Evolutionary conservation across 441 rosid species (phyloP).

Genomic region (Lepidium campestre): DNA sequence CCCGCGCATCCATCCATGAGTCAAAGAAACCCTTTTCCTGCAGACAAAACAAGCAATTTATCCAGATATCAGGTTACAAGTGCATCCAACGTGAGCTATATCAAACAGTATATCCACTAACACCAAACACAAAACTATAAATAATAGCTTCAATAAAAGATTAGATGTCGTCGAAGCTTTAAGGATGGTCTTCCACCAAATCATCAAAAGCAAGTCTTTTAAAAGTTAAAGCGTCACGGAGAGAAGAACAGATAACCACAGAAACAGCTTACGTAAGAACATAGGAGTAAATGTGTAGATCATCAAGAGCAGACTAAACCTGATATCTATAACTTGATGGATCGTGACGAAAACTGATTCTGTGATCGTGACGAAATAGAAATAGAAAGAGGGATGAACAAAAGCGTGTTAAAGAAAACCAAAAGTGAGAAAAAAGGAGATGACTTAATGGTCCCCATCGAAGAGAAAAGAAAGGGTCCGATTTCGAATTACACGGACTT

Average conservation of each 20-base stretch:
- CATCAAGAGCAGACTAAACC: constrained; percentile 11
- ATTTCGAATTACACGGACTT: constrained; percentile 19
- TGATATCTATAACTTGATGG: neutral
- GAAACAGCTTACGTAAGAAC: constrained; percentile 16
- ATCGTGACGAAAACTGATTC: constrained; percentile 7
- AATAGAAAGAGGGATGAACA: neutral
- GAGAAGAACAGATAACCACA: constrained; percentile 1
- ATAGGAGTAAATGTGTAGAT: constrained; percentile 4
- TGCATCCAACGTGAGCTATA: neutral
- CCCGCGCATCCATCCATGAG: constrained; percentile 71
- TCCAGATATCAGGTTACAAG: neutral
- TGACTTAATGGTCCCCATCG: constrained; percentile 7
- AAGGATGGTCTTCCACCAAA: constrained; percentile 16
- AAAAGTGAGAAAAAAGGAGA: constrained; percentile 20
- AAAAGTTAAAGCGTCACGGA: constrained; percentile 8
- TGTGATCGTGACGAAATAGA: neutral
- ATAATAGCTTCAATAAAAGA: constrained; percentile 1
- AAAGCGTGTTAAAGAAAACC: neutral
- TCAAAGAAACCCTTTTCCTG: constrained; percentile 11
- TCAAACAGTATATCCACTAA: neutral
- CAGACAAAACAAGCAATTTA: neutral
- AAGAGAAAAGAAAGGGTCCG: constrained; percentile 9
- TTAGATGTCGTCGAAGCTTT: neutral
- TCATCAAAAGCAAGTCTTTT: neutral
- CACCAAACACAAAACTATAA: constrained; percentile 3